A percentile compares a stretch with the other conserved stretches of the same genome.
Conservation (phyloP, 345 rosid species). For the Salix suchowensis region DNA sequence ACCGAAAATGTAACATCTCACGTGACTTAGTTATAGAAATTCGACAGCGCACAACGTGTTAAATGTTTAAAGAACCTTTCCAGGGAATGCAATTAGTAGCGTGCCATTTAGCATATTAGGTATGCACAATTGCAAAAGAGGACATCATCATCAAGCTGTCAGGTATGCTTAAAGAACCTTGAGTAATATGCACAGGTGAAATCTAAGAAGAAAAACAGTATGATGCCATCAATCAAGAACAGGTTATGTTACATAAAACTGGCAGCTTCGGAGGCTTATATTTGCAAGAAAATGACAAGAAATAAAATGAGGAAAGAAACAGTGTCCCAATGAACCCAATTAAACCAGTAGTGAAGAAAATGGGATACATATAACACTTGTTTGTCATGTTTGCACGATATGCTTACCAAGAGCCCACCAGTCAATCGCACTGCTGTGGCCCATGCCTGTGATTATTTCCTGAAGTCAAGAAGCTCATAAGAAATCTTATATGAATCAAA, state of each 20-base stretch:
- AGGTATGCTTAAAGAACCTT: no score
- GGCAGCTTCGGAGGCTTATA: background rate
- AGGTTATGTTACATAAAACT: background rate
- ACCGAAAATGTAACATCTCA: background rate
- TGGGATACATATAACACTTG: background rate
- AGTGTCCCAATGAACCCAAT: background rate
- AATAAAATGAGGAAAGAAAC: background rate
- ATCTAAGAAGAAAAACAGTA: background rate
- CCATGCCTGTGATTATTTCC: slow-evolving; percentile 90
- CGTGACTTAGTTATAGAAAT: no score
- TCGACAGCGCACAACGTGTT: no score
- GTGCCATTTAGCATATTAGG: no score
- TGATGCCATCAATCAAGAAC: background rate
- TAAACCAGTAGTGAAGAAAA: no score
- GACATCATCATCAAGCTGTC: no score
- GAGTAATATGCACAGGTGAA: background rate
- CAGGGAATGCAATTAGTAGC: background rate
- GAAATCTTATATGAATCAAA: slow-evolving; percentile 1
- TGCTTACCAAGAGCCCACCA: slow-evolving; percentile 97
- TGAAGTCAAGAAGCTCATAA: slow-evolving; percentile 31
- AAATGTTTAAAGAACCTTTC: no score
- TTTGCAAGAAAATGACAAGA: background rate
- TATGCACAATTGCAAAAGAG: no score
- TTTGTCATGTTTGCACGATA: background rate
- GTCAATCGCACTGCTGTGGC: slow-evolving; percentile 88